A percentile compares a stretch with the other conserved stretches of the same genome.
phyloP scores from a whole-genome alignment of 129 eudicot genomes.

The Chrysanthemum seticuspe region DNA sequence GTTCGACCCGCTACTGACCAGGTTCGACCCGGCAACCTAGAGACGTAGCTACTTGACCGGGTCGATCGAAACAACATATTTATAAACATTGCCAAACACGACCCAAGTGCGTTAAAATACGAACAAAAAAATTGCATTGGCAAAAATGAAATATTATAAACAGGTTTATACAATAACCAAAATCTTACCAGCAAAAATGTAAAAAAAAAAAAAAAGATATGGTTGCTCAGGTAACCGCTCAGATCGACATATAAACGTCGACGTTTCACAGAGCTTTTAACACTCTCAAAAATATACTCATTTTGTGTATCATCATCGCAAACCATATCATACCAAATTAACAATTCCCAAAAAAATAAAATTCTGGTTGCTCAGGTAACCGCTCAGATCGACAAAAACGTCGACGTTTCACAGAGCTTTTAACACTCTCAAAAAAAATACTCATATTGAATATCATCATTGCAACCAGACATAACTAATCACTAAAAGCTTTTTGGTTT shows the following conservation, averaged over 20 bases:
- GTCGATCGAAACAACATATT: too few relatives aligned
- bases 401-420: slow-evolving; percentile 38
- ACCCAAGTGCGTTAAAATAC: too few relatives aligned
- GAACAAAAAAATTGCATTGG: too few relatives aligned
- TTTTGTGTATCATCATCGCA: slow-evolving; percentile 21
- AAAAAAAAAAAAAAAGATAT: neutral
- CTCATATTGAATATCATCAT: slow-evolving; percentile 24
- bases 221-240: slow-evolving; percentile 39
- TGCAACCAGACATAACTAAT: slow-evolving; percentile 11
- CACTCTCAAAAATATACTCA: slow-evolving; percentile 24
- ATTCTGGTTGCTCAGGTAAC: slow-evolving; percentile 29
- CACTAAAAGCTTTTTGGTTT: too few relatives aligned
- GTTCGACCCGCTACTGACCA: too few relatives aligned
- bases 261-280: slow-evolving; percentile 33
- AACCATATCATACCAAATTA: neutral
- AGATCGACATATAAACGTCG: slow-evolving; percentile 29
- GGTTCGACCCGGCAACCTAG: too few relatives aligned
- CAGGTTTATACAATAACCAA: too few relatives aligned
- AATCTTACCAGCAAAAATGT: neutral
- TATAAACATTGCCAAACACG: too few relatives aligned
- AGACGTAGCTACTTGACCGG: too few relatives aligned
- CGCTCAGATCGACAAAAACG: slow-evolving; percentile 36
- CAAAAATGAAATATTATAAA: too few relatives aligned
- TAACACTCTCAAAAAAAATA: slow-evolving; percentile 18
- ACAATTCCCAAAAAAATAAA: too few relatives aligned